A percentile compares a stretch with the other conserved stretches of the same genome.
These are phyloP conservation scores for Phytophthora capsici DNA, from an alignment of 352 stramenopile species.

Conservation along the genomic window DNA sequence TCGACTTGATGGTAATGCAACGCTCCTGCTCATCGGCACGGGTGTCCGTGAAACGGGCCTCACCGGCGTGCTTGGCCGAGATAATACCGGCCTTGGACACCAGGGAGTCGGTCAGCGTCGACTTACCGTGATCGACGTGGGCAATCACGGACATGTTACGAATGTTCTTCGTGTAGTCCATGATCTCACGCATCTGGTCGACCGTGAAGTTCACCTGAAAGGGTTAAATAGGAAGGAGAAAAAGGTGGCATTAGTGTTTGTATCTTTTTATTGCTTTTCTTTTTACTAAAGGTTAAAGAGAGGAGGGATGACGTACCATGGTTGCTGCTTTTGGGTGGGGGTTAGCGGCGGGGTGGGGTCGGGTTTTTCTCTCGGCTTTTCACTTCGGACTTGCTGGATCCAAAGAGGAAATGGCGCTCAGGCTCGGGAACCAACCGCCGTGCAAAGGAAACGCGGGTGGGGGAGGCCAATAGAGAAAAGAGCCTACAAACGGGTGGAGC, in stretches of 20 bases:
- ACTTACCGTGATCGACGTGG: conserved; percentile 99
- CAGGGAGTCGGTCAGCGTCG: conserved; percentile 98
- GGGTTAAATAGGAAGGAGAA: not conserved
- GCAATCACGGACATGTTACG: conserved; percentile 99
- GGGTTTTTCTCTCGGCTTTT: conserved; percentile 31
- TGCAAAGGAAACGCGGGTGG: conserved; percentile 13
- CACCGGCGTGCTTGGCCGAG: conserved; percentile 97
- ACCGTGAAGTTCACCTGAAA: conserved; percentile 99
- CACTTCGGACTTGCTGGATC: conserved; percentile 49
- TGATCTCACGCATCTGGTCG: conserved; percentile 98
- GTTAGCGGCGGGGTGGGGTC: conserved; percentile 23
- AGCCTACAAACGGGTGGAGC: conserved; percentile 64
- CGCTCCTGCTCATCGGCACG: conserved; percentile 99
- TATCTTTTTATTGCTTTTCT: conserved; percentile 4
- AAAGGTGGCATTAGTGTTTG: conserved; percentile 1
- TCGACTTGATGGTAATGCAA: conserved; percentile 99
- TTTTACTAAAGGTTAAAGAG: not conserved
- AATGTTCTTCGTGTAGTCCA: conserved; percentile 99
- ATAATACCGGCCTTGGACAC: conserved; percentile 99
- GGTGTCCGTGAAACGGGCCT: conserved; percentile 99
- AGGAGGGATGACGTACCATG: conserved; percentile 42
- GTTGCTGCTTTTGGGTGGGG: conserved; percentile 48
- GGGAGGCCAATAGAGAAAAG: conserved; percentile 36
- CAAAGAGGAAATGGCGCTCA: conserved; percentile 65
- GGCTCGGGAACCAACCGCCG: conserved; percentile 18